phyloP scores from a whole-genome alignment of 2,329 filamentous ascomycete genomes.

The Alternaria arbusti region DNA sequence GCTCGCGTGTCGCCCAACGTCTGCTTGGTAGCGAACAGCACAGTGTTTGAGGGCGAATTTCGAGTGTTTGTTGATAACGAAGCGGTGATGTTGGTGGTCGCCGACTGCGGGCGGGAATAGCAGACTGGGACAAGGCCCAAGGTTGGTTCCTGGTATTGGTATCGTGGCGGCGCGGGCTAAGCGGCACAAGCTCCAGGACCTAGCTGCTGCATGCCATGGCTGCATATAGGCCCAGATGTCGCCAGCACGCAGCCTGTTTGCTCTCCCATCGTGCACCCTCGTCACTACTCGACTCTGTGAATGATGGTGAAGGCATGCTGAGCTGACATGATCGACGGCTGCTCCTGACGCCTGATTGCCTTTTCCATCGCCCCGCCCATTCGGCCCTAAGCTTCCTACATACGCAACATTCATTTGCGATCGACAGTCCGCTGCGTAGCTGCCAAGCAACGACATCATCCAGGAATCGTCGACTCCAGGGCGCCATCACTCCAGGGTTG shows the following conservation, averaged over 20 bases:
- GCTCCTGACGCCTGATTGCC: constrained; percentile 11
- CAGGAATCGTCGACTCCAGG: constrained; percentile 6
- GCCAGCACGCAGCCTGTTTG: constrained; percentile 8
- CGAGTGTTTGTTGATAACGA: neutral
- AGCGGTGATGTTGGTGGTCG: neutral
- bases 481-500: constrained; percentile 26
- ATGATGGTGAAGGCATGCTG: constrained; percentile 11
- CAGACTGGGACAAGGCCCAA: neutral
- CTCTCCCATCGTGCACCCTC: neutral
- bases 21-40: neutral
- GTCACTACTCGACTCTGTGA: neutral
- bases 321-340: constrained; percentile 17
- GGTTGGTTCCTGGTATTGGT: constrained; percentile 14
- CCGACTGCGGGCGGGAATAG: constrained; percentile 2
- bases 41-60: neutral
- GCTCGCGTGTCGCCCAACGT: constrained; percentile 9
- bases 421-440: constrained; percentile 10
- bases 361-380: constrained; percentile 20
- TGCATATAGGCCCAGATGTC: constrained; percentile 16
- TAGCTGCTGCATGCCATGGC: constrained; percentile 18
- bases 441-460: constrained; percentile 38
- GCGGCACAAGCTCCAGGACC: constrained; percentile 25
- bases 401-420: constrained; percentile 19
- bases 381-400: constrained; percentile 25
- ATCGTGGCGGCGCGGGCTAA: constrained; percentile 20